phyloP scores from a whole-genome alignment of 768 basidiomycete genomes.

The Stropharia rugosoannulata region DNA sequence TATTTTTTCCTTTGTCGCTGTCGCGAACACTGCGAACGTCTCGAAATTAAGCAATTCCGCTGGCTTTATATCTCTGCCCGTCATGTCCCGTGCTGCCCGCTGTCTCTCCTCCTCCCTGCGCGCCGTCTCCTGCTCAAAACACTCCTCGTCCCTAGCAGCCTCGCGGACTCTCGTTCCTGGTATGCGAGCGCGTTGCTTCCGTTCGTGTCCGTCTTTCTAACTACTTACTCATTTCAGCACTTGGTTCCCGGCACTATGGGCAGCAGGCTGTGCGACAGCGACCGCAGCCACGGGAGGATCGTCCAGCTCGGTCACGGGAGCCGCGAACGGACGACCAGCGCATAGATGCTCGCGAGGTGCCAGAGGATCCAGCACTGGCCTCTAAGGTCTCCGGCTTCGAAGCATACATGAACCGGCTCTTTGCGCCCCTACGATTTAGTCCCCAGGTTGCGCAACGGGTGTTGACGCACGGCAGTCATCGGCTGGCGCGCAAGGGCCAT shows the following conservation, averaged over 20 bases:
- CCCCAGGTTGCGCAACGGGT: slow-evolving; percentile 69
- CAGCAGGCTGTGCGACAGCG: slow-evolving; percentile 24
- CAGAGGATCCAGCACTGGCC: slow-evolving; percentile 2
- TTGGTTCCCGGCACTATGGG: slow-evolving; percentile 22
- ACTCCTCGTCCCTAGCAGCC: slow-evolving; percentile 5
- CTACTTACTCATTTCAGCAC: slow-evolving; percentile 11
- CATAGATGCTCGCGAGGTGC: neutral
- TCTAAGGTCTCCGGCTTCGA: slow-evolving; percentile 10
- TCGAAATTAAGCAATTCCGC: neutral
- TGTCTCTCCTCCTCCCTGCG: slow-evolving; percentile 24
- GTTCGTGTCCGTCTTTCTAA: slow-evolving; percentile 13
- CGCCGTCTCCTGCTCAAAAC: slow-evolving; percentile 1
- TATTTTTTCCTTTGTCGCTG: slow-evolving; percentile 16
- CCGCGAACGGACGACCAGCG: neutral
- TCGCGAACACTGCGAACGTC: slow-evolving; percentile 8
- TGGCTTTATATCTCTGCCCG: neutral
- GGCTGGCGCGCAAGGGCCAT: slow-evolving; percentile 63
- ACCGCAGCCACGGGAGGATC: slow-evolving; percentile 10
- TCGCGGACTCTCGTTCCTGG: slow-evolving; percentile 13
- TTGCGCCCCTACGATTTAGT: slow-evolving; percentile 67
- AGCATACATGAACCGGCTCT: slow-evolving; percentile 61
- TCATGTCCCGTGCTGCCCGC: slow-evolving; percentile 30
- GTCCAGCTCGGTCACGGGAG: slow-evolving; percentile 3
- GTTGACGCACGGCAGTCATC: slow-evolving; percentile 79
- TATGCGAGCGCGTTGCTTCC: slow-evolving; percentile 10